Evolutionary conservation across 139 green algal genomes (phyloP), one percentile per base, ranked within the genome.

Genomic region (Asterochloris erici): DNA sequence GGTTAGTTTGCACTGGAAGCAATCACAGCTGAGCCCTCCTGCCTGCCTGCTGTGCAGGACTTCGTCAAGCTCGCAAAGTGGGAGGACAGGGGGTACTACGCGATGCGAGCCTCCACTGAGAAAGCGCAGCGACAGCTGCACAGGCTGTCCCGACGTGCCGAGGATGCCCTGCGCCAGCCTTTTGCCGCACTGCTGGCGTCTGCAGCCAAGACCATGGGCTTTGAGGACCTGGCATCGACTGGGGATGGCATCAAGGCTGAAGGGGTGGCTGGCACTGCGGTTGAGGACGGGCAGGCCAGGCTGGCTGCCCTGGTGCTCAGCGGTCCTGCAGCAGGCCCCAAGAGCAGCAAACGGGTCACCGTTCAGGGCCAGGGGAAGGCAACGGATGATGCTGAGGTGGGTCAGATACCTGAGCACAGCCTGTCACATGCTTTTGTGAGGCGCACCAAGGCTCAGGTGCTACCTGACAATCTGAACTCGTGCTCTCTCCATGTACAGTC

Each of bases 61-160:
- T 98, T 98, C 91, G 95, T 98, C 29, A 81, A 86, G 74, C 90
- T 99, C 74, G 92, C 95, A n/a, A 96, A 95, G 84, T 99, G 97
- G 97, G 97, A 99, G 85, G 96, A 99, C 89, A 88, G 94, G 14
- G 95, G 95, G 62, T 98, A 96, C 88, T 98, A 98, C 83, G 90
- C 93, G 0, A 88, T 98, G 90, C 89, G 89, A 70, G 79, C 83
- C 6, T 90, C 86, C 66, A 93, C 88, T 11, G 97, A 99, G 81
- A 96, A 95, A 84, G 91, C 92, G 12, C 91, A 98, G 85, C 88
- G 96, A 60, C 91, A 97, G 83, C 89, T 99, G 83, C 94, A 98
- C 88, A 89, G 88, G 77, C 63, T 96, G 17, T 78, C 60, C 0
- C 70, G 86, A 24, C 64, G 79, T 28, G 91, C 86, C 9, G 89